Conservation (phyloP, 257 asterid species). For the Linaria vulgaris region DNA sequence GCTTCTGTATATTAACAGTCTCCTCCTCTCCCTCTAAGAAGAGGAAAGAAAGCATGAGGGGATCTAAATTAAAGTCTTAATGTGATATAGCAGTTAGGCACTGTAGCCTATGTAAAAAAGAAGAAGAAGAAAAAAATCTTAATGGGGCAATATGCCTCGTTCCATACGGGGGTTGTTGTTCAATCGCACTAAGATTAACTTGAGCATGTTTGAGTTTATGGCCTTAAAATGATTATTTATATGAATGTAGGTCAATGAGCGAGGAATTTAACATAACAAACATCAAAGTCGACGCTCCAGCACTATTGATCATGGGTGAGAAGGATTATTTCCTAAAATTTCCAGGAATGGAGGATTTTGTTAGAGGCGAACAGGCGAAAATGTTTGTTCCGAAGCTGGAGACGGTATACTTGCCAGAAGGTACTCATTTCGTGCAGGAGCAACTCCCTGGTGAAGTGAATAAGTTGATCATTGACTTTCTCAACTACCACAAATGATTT, state of each 20-base stretch:
- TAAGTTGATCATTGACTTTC: slow-evolving; percentile 47
- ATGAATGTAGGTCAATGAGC: slow-evolving; percentile 29
- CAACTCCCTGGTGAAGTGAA: slow-evolving; percentile 59
- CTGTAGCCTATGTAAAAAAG: too few species aligned
- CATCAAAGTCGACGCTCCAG: slow-evolving; percentile 35
- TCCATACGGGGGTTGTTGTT: too few species aligned
- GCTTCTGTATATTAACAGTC: too few species aligned
- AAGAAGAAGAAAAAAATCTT: too few species aligned
- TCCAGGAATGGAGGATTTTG: slow-evolving; percentile 52
- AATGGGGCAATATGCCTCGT: too few species aligned
- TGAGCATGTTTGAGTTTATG: not conserved
- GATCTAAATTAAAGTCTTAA: too few species aligned
- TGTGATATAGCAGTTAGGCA: too few species aligned
- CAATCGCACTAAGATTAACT: too few species aligned
- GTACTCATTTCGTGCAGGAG: slow-evolving; percentile 74
- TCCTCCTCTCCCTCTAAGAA: too few species aligned
- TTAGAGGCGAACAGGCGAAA: slow-evolving; percentile 41
- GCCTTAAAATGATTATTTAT: not conserved
- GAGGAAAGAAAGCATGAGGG: too few species aligned
- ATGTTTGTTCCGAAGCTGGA: slow-evolving; percentile 51
- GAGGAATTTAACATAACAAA: slow-evolving; percentile 32
- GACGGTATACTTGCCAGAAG: slow-evolving; percentile 53
- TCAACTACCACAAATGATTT: slow-evolving; percentile 29
- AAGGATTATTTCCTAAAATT: slow-evolving; percentile 54
- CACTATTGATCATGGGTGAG: slow-evolving; percentile 56